Evolutionary conservation across 2,329 filamentous ascomycete species (phyloP).

Genomic region (Phyllosticta citriasiana): DNA sequence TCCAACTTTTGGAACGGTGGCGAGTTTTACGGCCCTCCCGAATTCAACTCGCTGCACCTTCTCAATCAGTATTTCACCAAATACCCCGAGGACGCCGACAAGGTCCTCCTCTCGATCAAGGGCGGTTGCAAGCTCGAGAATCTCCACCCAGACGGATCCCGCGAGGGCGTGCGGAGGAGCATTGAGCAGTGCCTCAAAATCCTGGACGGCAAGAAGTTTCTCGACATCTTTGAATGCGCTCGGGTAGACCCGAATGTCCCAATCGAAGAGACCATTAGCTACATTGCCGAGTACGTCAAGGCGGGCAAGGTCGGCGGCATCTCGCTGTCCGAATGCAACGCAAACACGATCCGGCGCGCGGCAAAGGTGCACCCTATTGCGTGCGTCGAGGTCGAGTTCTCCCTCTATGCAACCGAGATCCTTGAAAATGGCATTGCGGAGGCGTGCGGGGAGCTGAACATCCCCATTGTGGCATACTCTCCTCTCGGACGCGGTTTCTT

Average conservation of each 20-base stretch:
- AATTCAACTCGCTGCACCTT: conserved; percentile 38
- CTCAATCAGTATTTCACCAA: conserved; percentile 42
- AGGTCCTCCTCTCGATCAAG: conserved; percentile 44
- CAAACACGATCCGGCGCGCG: conserved; percentile 37
- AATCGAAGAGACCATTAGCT: conserved; percentile 35
- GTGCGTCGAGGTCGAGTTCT: conserved; percentile 52
- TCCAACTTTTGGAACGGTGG: conserved; percentile 43
- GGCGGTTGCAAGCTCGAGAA: conserved; percentile 30
- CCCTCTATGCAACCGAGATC: conserved; percentile 47
- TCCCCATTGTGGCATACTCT: conserved; percentile 61
- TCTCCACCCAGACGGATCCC: conserved; percentile 30
- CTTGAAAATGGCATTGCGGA: conserved; percentile 48
- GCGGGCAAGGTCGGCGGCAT: conserved; percentile 37
- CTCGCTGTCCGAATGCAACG: conserved; percentile 36
- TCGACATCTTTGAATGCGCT: conserved; percentile 40
- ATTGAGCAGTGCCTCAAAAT: conserved; percentile 37
- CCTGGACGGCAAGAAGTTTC: conserved; percentile 37
- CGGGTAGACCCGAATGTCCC: conserved; percentile 34
- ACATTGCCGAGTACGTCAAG: conserved; percentile 32
- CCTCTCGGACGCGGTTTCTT: conserved; percentile 55
- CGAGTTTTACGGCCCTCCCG: conserved; percentile 37
- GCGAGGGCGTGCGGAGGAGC: conserved; percentile 31
- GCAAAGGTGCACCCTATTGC: conserved; percentile 45
- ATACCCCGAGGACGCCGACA: conserved; percentile 40
- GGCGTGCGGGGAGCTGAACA: conserved; percentile 51